Percentiles rank a stretch among this genome's conserved stretches.
phyloP scores from a whole-genome alignment of 306 rosid genomes.

The Adenanthera pavonina region DNA sequence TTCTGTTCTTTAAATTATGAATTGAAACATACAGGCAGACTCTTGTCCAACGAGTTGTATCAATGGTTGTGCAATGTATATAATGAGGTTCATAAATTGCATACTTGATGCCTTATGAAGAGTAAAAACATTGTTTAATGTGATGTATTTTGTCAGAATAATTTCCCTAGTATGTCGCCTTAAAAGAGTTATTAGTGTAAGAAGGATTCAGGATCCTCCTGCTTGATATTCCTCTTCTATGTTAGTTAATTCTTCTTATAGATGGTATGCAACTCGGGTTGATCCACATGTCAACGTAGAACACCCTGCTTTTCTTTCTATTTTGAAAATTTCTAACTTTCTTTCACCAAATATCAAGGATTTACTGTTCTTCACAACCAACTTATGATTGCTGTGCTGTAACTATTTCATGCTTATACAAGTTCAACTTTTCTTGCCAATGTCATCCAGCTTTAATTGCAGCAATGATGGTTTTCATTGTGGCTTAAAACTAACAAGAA shows the following conservation, averaged over 20 bases:
- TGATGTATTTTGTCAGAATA: background rate
- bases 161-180: background rate
- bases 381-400: background rate
- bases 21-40: slow-evolving; percentile 69
- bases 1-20: slow-evolving; percentile 85
- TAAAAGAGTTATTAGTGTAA: background rate
- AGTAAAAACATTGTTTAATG: background rate
- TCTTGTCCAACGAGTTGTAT: slow-evolving; percentile 14
- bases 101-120: background rate
- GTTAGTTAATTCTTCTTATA: background rate
- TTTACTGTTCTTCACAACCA: background rate
- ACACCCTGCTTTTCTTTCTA: background rate
- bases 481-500: background rate
- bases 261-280: background rate
- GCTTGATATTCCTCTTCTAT: background rate
- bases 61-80: slow-evolving; percentile 27
- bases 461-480: background rate
- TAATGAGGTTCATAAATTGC: slow-evolving; percentile 29
- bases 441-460: background rate
- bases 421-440: background rate
- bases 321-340: background rate
- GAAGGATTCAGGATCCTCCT: background rate
- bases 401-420: background rate
- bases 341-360: background rate
- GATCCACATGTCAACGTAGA: background rate